Conservation (phyloP, 176 grass and related monocot genomes). For the Dendrocalamus sinicus region DNA sequence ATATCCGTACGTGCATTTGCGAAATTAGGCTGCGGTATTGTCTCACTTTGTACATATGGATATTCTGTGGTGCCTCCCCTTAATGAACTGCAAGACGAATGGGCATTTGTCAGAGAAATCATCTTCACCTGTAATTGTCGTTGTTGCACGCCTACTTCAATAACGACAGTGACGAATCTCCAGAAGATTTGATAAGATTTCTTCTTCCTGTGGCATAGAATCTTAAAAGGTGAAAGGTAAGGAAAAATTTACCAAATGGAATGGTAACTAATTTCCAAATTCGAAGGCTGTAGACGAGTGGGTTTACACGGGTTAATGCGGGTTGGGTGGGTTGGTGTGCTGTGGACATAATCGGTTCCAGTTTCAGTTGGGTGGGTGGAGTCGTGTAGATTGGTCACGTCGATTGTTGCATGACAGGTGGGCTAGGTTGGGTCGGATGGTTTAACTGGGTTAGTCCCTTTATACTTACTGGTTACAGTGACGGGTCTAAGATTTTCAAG, state of each 20-base stretch:
- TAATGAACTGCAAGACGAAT: conserved; percentile 24
- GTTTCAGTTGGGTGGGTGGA: too few relatives aligned
- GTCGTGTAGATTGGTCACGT: too few relatives aligned
- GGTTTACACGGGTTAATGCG: too few relatives aligned
- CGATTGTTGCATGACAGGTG: too few relatives aligned
- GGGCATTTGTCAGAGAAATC: conserved; percentile 35
- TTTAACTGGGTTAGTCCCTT: too few relatives aligned
- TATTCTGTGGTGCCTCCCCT: neutral
- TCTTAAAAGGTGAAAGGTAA: conserved; percentile 41
- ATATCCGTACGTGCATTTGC: neutral
- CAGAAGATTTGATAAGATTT: conserved; percentile 55
- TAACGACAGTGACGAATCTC: conserved; percentile 45
- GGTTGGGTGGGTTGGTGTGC: too few relatives aligned
- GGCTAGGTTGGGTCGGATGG: too few relatives aligned
- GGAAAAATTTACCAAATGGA: conserved; percentile 26
- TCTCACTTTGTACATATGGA: neutral
- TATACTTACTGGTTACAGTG: too few relatives aligned
- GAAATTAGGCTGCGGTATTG: neutral
- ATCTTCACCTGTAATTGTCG: conserved; percentile 38
- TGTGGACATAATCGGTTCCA: too few relatives aligned
- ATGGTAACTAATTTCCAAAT: conserved; percentile 52
- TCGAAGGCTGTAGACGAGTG: neutral
- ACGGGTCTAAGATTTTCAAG: too few relatives aligned
- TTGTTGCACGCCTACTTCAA: conserved; percentile 49
- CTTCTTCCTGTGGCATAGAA: conserved; percentile 44